Evolutionary conservation across 495 filamentous ascomycete species (phyloP), one percentile per base, ranked within the genome.

Genomic region (Xylaria bambusicola): DNA sequence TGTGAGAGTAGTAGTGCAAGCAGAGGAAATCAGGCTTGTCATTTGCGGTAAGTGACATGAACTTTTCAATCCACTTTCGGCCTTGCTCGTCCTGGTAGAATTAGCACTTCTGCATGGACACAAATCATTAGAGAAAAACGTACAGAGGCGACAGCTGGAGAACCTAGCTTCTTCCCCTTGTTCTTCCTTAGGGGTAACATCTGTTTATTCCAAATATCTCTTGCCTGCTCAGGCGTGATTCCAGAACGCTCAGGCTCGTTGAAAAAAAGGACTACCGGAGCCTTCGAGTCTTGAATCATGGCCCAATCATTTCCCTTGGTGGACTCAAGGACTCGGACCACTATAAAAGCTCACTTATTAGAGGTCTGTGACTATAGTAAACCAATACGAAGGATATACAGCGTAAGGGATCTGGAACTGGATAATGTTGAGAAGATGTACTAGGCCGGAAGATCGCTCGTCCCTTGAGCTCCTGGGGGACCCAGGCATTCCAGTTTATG

Each of bases 401-500:
- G n/a, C n/a, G n/a, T n/a, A n/a, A n/a, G n/a, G n/a, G n/a, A n/a
- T n/a, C n/a, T n/a, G n/a, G n/a, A n/a, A n/a, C n/a, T 33, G 31
- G 10, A 33, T 6, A 10, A 33, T 33, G 31, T 10, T 6, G 31
- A 33, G n/a, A 33, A 33, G 5, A 33, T 10, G 31, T 33, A 33
- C 31, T 79, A 17, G 78, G 78, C 1, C 73, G 70, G 65, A 79
- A 81, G 3, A 74, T 71, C 6, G 62, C 68, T 40, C 75, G 71
- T 17, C 62, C 65, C 56, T 73, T 71, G 40, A 80, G 72, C 60
- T 77, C 77, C 20, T 73, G 74, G 18, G 77, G 77, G 0, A 62
- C 57, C 77, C 77, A 80, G 17, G 77, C 63, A 59, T 80, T 79
- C 78, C 77, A 80, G 58, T 79, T 80, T 38, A 68, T 63, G 41